Evolutionary conservation across 108 stramenopile species (phyloP).

Genomic region (Skeletonema menzelii): DNA sequence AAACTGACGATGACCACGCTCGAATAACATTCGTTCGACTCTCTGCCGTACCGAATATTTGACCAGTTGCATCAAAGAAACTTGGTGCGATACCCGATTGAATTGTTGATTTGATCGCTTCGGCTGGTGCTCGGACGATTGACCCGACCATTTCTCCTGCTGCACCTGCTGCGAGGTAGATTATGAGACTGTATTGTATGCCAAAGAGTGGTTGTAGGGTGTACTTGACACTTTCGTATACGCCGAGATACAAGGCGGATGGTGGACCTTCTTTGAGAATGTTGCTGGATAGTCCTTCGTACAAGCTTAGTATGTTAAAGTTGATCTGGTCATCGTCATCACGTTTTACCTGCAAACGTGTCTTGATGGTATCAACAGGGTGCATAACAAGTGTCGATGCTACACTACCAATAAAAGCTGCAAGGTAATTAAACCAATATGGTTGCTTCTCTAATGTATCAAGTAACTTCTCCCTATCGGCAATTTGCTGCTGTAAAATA

Average conservation of each 20-base stretch:
- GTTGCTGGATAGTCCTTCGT: constrained; percentile 22
- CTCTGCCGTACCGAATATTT: constrained; percentile 1
- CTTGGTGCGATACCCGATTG: constrained; percentile 27
- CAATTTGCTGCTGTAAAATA: constrained; percentile 7
- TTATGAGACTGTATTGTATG: constrained; percentile 14
- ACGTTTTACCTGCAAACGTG: constrained; percentile 20
- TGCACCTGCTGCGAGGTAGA: constrained; percentile 44
- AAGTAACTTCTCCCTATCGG: constrained; percentile 6
- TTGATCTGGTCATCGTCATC: constrained; percentile 7
- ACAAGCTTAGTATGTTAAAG: constrained; percentile 3
- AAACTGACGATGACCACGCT: constrained; percentile 26
- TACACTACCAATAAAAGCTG: constrained; percentile 30
- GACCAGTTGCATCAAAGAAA: constrained; percentile 7
- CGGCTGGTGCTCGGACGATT: constrained; percentile 44
- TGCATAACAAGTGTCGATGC: constrained; percentile 44
- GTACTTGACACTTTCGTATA: constrained; percentile 42
- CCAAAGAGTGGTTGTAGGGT: constrained; percentile 1
- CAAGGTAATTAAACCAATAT: constrained; percentile 43
- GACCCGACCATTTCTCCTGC: constrained; percentile 35
- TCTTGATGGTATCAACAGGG: constrained; percentile 54
- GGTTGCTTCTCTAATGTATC: constrained; percentile 30
- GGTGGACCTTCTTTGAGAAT: constrained; percentile 50
- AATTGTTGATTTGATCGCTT: constrained; percentile 36
- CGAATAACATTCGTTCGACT: constrained; percentile 21
- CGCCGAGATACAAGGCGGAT: constrained; percentile 43